phyloP scores from a whole-genome alignment of 768 basidiomycete genomes.

The Suillus subalutaceus region DNA sequence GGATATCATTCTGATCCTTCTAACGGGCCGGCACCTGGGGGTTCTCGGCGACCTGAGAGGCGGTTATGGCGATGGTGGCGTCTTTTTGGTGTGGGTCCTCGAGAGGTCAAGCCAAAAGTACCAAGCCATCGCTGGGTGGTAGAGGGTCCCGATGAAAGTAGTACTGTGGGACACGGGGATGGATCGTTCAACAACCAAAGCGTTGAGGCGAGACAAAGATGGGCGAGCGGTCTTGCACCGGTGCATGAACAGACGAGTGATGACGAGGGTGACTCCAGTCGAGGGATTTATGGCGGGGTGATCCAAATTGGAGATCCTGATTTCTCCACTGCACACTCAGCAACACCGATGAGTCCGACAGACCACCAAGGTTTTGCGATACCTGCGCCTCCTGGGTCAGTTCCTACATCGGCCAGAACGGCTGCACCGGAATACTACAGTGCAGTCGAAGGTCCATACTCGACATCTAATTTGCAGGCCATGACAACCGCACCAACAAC shows the following conservation, averaged over 20 bases:
- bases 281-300: conserved; percentile 11
- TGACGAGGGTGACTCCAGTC: conserved; percentile 4
- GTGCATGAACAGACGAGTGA: conserved; percentile 18
- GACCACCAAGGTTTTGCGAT: neutral
- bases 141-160: conserved; percentile 30
- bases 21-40: neutral
- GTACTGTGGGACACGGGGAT: conserved; percentile 20
- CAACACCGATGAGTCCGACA: conserved; percentile 13
- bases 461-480: neutral
- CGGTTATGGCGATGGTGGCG: conserved; percentile 27
- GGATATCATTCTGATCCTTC: neutral
- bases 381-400: neutral
- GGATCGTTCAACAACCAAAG: conserved; percentile 16
- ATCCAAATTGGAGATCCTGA: conserved; percentile 26
- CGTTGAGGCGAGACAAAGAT: conserved; percentile 5
- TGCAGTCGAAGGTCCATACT: neutral
- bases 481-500: conserved; percentile 1
- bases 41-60: conserved; percentile 12
- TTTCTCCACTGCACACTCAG: conserved; percentile 14
- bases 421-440: conserved; percentile 13
- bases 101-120: conserved; percentile 25
- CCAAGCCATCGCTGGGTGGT: conserved; percentile 26
- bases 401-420: conserved; percentile 3
- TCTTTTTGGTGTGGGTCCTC: conserved; percentile 27
- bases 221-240: conserved; percentile 10